A percentile compares a stretch with the other conserved stretches of the same genome.
These are phyloP conservation scores for Bolboschoenoplectus hybrid DNA, from an alignment of 202 grass and related monocot species.

Conservation along the genomic window DNA sequence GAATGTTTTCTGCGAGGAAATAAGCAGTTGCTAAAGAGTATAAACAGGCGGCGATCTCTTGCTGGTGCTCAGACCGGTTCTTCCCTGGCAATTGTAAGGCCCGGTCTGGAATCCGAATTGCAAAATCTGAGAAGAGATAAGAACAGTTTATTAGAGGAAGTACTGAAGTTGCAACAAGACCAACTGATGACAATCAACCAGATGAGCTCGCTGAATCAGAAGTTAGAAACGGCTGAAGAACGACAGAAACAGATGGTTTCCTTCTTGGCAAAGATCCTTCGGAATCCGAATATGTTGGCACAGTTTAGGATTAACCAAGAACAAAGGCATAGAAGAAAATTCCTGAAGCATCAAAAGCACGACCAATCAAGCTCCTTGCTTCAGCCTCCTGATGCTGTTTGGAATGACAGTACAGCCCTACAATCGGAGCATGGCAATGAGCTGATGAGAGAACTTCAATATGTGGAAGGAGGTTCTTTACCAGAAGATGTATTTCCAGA, in stretches of 20 bases:
- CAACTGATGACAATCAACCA: slow-evolving; percentile 61
- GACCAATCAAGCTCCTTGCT: slow-evolving; percentile 46
- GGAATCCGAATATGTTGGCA: slow-evolving; percentile 63
- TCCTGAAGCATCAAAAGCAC: slow-evolving; percentile 58
- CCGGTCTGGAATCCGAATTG: slow-evolving; percentile 61
- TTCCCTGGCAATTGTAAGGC: slow-evolving; percentile 39
- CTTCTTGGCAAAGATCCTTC: slow-evolving; percentile 77
- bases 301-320: slow-evolving; percentile 59
- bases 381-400: slow-evolving; percentile 33
- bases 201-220: slow-evolving; percentile 69
- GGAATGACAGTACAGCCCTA: slow-evolving; percentile 16
- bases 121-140: slow-evolving; percentile 62
- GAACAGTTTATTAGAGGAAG: slow-evolving; percentile 61
- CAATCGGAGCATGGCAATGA: slow-evolving; percentile 30
- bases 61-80: slow-evolving; percentile 45
- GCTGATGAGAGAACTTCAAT: not conserved
- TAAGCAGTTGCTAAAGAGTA: slow-evolving; percentile 74
- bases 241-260: slow-evolving; percentile 88
- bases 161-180: slow-evolving; percentile 66
- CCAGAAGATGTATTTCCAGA: slow-evolving; percentile 28
- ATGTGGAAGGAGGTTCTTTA: slow-evolving; percentile 27
- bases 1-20: slow-evolving; percentile 71
- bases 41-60: slow-evolving; percentile 76
- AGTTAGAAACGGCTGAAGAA: slow-evolving; percentile 66
- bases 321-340: slow-evolving; percentile 60